These are phyloP conservation scores for Fusarium secorum DNA, from an alignment of 2,329 filamentous ascomycete genomes.

Conservation along the genomic window DNA sequence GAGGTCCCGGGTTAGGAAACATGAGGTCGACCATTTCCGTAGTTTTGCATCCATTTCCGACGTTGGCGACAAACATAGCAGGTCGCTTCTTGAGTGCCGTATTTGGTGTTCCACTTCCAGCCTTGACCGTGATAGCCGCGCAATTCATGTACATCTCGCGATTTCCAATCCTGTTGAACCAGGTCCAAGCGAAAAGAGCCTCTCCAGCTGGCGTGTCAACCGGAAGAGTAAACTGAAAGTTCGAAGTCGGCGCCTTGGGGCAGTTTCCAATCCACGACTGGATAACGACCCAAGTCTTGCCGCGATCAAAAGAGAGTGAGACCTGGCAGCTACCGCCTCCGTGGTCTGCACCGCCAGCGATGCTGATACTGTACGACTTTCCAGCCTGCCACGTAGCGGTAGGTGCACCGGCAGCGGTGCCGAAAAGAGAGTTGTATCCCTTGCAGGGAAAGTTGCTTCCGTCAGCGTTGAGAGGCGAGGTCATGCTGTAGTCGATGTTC, in stretches of 20 bases:
- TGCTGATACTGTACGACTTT: constrained; percentile 66
- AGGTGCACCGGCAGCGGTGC: constrained; percentile 57
- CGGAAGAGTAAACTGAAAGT: constrained; percentile 72
- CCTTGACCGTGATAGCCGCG: constrained; percentile 69
- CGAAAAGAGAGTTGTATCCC: constrained; percentile 60
- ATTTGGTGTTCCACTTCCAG: constrained; percentile 39
- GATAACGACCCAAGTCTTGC: constrained; percentile 72
- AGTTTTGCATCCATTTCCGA: constrained; percentile 52
- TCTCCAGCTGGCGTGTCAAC: constrained; percentile 51
- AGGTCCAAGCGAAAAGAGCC: constrained; percentile 78
- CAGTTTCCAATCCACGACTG: constrained; percentile 64
- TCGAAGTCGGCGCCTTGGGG: constrained; percentile 52
- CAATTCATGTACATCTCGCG: constrained; percentile 90
- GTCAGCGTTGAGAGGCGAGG: constrained; percentile 65
- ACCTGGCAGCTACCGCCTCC: constrained; percentile 79
- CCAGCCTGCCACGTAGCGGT: constrained; percentile 70
- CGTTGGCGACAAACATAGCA: constrained; percentile 74
- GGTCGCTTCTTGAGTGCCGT: constrained; percentile 64
- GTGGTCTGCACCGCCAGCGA: constrained; percentile 69
- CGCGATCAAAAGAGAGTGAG: constrained; percentile 75
- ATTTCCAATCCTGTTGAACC: constrained; percentile 79
- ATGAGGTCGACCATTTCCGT: constrained; percentile 63
- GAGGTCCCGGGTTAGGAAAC: constrained; percentile 65
- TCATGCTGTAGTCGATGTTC: constrained; percentile 75
- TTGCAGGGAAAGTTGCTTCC: constrained; percentile 81